A percentile compares a stretch with the other conserved stretches of the same genome.
These are phyloP conservation scores for Mortierella sp. DNA, from an alignment of 371 early-diverging fungal genomes.

Conservation along the genomic window DNA sequence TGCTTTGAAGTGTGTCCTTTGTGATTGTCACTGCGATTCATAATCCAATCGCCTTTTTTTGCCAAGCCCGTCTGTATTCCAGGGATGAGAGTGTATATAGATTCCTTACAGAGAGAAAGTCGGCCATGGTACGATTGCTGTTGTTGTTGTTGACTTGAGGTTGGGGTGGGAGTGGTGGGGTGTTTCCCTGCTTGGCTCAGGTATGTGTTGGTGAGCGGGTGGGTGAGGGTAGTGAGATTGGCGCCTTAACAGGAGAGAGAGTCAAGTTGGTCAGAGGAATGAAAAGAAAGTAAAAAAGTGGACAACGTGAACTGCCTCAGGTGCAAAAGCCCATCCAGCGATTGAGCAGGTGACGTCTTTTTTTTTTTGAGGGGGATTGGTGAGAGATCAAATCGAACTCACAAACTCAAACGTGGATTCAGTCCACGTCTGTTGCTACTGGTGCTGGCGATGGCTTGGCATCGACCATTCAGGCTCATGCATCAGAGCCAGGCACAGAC, in stretches of 20 bases:
- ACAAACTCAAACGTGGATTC: neutral
- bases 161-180: neutral
- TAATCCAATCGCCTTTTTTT: neutral
- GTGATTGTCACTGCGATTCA: neutral
- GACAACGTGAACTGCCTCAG: neutral
- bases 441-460: neutral
- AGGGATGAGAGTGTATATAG: neutral
- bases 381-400: neutral
- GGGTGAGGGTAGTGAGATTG: neutral
- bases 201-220: neutral
- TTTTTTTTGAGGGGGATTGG: neutral
- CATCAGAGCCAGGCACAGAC: neutral
- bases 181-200: neutral
- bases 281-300: neutral
- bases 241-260: neutral
- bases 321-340: slow-evolving; percentile 4
- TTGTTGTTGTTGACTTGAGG: neutral
- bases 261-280: neutral
- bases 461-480: neutral
- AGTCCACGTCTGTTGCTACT: neutral
- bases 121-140: slow-evolving; percentile 26
- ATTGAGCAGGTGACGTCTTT: slow-evolving; percentile 11
- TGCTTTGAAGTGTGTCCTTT: neutral
- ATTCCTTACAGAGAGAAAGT: slow-evolving; percentile 48
- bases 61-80: slow-evolving; percentile 10